Base-by-base conservation (phyloP, 2,329 filamentous ascomycete genomes). In the Bipolaris sorokiniana region DNA sequence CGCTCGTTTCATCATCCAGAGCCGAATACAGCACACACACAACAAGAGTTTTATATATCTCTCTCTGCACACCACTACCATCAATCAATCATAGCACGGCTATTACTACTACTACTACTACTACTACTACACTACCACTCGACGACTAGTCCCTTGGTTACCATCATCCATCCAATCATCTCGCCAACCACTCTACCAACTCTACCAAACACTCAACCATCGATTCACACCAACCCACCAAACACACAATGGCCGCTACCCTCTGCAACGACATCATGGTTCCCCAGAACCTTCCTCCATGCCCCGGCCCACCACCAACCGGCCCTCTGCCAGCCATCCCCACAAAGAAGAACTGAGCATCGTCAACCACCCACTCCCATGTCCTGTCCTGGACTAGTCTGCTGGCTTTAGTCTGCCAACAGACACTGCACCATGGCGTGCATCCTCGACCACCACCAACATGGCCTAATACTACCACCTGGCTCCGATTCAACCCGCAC, bases 251-350 rank as follows among this genome's bases (percentile, higher is more conserved):
- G 71, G 70, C 70, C 59, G 69, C 70, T 48, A 64, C 68, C 62
- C 63, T 67, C 62, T 72, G 76, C 73, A 71, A 80, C 66, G 73
- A 76, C 62, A 69, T 64, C 64, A 76, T 76, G 74, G 62, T 71
- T 55, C 67, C 70, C 47, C 69, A 78, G 56, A 80, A 77, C 69
- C 77, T 80, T 42, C 79, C 79, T 58, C 79, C 79, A 31, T 80
- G 78, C 74, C 79, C 79, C 38, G 79, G 79, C 53, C 79, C 79
- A 61, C 79, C 79, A 68, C 79, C 79, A 62, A 80, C 77, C 52
- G 74, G 79, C 54, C 79, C 79, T 66, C 72, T 81, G 45, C 79
- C 79, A 64, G 79, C 79, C 33, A 73, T 80, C 37, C 79, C 79
- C 23, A 75, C 72, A 53, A 78, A 79, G 72, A 67, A 64, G 47